A percentile compares a stretch with the other conserved stretches of the same genome.
These are phyloP conservation scores for Bolboschoenoplectus hybrid DNA, from an alignment of 202 grass and related monocot genomes.

Conservation along the genomic window DNA sequence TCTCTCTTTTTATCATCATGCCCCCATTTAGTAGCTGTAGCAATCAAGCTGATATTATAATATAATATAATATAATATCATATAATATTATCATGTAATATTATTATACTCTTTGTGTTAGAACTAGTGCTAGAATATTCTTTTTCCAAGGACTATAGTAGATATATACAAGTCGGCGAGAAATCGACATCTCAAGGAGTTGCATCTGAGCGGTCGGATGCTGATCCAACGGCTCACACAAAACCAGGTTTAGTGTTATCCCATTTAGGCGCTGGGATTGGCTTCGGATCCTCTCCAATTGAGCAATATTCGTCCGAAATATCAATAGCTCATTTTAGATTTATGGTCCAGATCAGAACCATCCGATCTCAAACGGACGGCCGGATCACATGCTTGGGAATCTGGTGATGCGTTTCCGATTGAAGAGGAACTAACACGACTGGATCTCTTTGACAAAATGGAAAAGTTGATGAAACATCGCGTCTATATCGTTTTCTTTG, in stretches of 20 bases:
- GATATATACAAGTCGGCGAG: neutral
- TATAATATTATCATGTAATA: neutral
- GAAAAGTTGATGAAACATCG: neutral
- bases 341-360: neutral
- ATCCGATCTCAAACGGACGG: neutral
- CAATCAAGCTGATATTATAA: neutral
- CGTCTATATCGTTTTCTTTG: neutral
- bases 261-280: neutral
- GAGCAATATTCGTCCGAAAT: neutral
- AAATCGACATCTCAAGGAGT: neutral
- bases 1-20: neutral
- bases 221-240: neutral
- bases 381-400: neutral
- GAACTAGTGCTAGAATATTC: neutral
- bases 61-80: neutral
- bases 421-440: neutral
- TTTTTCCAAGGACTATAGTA: neutral
- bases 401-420: neutral
- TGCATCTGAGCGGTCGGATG: neutral
- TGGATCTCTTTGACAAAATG: neutral
- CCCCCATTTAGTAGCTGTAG: neutral
- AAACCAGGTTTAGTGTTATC: neutral
- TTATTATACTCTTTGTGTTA: neutral
- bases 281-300: conserved; percentile 1
- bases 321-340: conserved; percentile 7